A percentile compares a stretch with the other conserved stretches of the same genome.
These are phyloP conservation scores for Candida sanyaensis DNA, from an alignment of 1,139 yeast species.

Conservation along the genomic window DNA sequence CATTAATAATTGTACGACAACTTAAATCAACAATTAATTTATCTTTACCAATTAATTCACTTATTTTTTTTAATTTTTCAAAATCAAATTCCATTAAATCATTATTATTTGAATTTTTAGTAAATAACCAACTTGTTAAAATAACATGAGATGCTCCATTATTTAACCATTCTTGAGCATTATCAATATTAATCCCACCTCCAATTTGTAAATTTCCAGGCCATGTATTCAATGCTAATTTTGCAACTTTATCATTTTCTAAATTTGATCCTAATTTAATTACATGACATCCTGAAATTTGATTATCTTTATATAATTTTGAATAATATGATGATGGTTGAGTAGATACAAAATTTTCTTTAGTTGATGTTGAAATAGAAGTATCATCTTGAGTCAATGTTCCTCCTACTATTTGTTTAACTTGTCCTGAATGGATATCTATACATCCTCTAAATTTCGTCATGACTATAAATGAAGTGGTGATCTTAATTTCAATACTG, in stretches of 20 bases:
- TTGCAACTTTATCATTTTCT: conserved; percentile 82
- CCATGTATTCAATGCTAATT: conserved; percentile 73
- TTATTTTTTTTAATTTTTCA: conserved; percentile 52
- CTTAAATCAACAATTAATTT: conserved; percentile 87
- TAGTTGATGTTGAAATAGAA: conserved; percentile 31
- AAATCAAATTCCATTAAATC: conserved; percentile 50
- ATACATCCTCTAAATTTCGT: conserved; percentile 92
- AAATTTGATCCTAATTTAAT: conserved; percentile 80
- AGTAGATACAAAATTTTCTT: conserved; percentile 80
- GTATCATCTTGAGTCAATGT: conserved; percentile 63
- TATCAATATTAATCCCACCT: conserved; percentile 79
- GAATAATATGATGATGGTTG: conserved; percentile 80
- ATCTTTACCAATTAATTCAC: conserved; percentile 58
- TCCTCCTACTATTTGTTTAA: conserved; percentile 96
- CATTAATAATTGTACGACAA: conserved; percentile 60
- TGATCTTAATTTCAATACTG: too few species aligned
- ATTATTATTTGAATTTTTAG: conserved; percentile 34
- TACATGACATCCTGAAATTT: conserved; percentile 81
- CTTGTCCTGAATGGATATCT: conserved; percentile 92
- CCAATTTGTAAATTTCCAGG: conserved; percentile 81
- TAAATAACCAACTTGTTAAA: conserved; percentile 90
- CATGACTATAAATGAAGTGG: conserved; percentile 35
- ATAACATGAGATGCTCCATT: conserved; percentile 79
- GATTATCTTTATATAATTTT: conserved; percentile 58
- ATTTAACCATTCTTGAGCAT: conserved; percentile 76